Evolutionary conservation across 2,329 filamentous ascomycete genomes (phyloP), one percentile per base, ranked within the genome.

Genomic region (Ophiostoma ips): DNA sequence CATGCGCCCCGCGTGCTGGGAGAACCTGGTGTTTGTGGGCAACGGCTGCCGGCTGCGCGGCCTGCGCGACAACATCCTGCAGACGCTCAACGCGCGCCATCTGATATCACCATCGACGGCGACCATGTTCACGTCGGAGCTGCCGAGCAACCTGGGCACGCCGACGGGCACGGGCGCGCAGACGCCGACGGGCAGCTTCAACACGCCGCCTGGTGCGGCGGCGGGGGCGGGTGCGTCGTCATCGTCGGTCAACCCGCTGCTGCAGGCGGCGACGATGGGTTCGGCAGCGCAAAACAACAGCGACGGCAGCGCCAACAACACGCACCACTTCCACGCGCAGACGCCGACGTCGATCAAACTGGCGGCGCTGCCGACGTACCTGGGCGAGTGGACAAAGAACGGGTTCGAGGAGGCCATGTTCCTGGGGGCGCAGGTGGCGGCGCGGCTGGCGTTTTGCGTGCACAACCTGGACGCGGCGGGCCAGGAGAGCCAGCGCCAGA

Each of bases 101-200:
- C 76, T 95, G 49, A 81, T 98, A 57, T 94, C 89, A 2, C 92
- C 92, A 0, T 89, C 84, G 28, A 90, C 87, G 1, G 88, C 87
- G 47, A 95, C 89, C 38, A 96, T 96, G 60, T 96, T 96, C 72
- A 95, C 89, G 34, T 95, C 88, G 19, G 92, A 98, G 66, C 80
- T 96, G 35, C 92, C 92, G 8, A 95, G 88, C 9, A 90, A 92
- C 66, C 78, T 95, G 62, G 88, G 86, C 30, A 96, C 92, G 0
- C 92, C 92, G 1, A 76, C 84, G 11, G 89, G 87, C 18, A 96
- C 90, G 1, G 90, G 90, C 33, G 80, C 88, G 15, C 92, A 94
- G 65, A 96, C 90, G 1, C 94, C 92, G 1, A 87, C 86, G 2
- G 75, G 70, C 58, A 76, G 69, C 55, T 76, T 70, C 63, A 71